Percentiles rank a stretch among this genome's conserved stretches.
Conservation (phyloP, 805 yeast species). For the Diddensiella caesifluorescens region DNA sequence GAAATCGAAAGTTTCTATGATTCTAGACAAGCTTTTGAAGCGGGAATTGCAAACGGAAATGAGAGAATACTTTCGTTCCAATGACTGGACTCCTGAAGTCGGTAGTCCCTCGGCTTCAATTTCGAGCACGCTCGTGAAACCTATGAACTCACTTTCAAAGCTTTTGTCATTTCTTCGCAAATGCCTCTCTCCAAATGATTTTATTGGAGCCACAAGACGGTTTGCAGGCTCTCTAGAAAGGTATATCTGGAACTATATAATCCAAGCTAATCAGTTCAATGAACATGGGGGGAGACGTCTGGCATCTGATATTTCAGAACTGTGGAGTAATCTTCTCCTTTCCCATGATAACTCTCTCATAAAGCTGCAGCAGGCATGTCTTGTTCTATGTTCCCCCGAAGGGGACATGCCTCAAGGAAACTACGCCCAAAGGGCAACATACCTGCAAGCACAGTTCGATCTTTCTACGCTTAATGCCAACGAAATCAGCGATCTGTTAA, state of each 20-base stretch:
- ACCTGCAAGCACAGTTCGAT: conserved; percentile 5
- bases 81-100: conserved; percentile 28
- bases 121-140: conserved; percentile 26
- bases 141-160: conserved; percentile 26
- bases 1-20: conserved; percentile 27
- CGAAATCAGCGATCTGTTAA: conserved; percentile 14
- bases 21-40: conserved; percentile 32
- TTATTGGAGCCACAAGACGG: conserved; percentile 24
- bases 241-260: conserved; percentile 37
- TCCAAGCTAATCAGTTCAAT: conserved; percentile 37
- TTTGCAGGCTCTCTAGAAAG: conserved; percentile 31
- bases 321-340: conserved; percentile 27
- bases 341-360: conserved; percentile 11
- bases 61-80: conserved; percentile 34
- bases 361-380: conserved; percentile 12
- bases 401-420: neutral
- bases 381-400: conserved; percentile 3
- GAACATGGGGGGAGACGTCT: conserved; percentile 35
- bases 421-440: neutral
- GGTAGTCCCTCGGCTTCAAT: conserved; percentile 10
- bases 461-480: conserved; percentile 7
- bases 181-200: conserved; percentile 33
- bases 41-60: conserved; percentile 35
- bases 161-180: conserved; percentile 31
- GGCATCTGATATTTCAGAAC: conserved; percentile 28